Evolutionary conservation across 306 rosid genomes (phyloP).

Genomic region (Corylus americana): DNA sequence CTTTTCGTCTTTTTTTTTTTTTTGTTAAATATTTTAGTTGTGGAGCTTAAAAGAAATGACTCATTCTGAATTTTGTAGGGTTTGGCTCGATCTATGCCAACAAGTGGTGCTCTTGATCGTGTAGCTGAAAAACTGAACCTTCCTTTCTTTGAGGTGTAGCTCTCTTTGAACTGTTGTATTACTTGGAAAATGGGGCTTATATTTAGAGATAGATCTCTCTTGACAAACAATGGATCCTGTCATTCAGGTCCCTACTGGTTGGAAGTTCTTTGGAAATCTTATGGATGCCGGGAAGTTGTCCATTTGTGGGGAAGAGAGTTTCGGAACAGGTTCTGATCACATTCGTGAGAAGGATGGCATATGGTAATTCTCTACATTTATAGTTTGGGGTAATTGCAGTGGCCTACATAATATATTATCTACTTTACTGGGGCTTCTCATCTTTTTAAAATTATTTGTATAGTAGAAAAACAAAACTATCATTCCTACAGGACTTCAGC

Average conservation of each 20-base stretch:
- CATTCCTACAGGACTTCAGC: not conserved
- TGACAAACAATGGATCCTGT: constrained; percentile 30
- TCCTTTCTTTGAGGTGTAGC: constrained; percentile 82
- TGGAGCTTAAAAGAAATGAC: constrained; percentile 17
- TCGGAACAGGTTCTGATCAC: constrained; percentile 98
- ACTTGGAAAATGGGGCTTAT: constrained; percentile 25
- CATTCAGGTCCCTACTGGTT: constrained; percentile 92
- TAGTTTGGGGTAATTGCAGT: constrained; percentile 9
- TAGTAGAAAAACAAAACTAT: not conserved
- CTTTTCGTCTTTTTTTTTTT: constrained; percentile 3
- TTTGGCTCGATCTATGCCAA: constrained; percentile 98
- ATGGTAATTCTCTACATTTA: constrained; percentile 59
- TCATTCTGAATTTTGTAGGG: constrained; percentile 56
- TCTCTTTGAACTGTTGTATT: constrained; percentile 12
- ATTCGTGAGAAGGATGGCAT: constrained; percentile 99
- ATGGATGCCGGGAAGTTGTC: constrained; percentile 97
- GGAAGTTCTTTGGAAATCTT: constrained; percentile 99
- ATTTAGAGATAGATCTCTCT: constrained; percentile 12
- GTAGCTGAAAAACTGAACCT: constrained; percentile 88
- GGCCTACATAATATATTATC: not conserved
- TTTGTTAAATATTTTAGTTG: not conserved
- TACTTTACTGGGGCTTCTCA: not conserved
- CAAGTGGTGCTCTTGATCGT: constrained; percentile 91
- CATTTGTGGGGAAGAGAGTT: constrained; percentile 97
- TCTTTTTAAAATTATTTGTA: not conserved